Evolutionary conservation across 2,329 filamentous ascomycete genomes (phyloP).

Genomic region (Cercospora citrullina): DNA sequence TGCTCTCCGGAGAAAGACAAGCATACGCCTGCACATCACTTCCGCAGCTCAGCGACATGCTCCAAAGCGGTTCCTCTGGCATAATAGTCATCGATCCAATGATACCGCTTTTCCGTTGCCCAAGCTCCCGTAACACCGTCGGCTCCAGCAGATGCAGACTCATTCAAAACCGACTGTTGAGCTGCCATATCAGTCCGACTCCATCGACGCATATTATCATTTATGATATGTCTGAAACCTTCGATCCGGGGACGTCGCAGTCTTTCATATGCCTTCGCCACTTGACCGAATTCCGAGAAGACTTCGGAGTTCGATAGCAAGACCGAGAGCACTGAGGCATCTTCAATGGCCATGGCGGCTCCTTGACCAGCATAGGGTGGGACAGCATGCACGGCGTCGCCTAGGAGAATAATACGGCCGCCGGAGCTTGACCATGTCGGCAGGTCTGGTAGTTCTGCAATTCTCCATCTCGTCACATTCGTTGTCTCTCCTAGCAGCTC

Average conservation of each 20-base stretch:
- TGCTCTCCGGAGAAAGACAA: background rate
- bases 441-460: slow-evolving; percentile 16
- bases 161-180: background rate
- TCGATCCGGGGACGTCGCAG: slow-evolving; percentile 13
- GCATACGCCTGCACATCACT: background rate
- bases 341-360: slow-evolving; percentile 19
- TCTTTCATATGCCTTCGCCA: slow-evolving; percentile 9
- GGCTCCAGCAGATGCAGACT: background rate
- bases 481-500: slow-evolving; percentile 6
- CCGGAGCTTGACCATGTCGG: slow-evolving; percentile 14
- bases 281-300: background rate
- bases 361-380: slow-evolving; percentile 20
- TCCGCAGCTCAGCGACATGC: background rate
- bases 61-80: slow-evolving; percentile 2
- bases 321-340: slow-evolving; percentile 11
- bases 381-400: slow-evolving; percentile 18
- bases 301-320: background rate
- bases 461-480: slow-evolving; percentile 8
- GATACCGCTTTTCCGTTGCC: slow-evolving; percentile 6
- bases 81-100: slow-evolving; percentile 17
- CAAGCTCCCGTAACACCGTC: background rate
- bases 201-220: slow-evolving; percentile 8
- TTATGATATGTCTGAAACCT: slow-evolving; percentile 14
- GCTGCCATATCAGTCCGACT: background rate
- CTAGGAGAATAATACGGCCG: slow-evolving; percentile 12